Percentiles rank a stretch among this genome's conserved stretches.
phyloP scores from a whole-genome alignment of 1,284 basidiomycete species.

The Puccinia novopanici region DNA sequence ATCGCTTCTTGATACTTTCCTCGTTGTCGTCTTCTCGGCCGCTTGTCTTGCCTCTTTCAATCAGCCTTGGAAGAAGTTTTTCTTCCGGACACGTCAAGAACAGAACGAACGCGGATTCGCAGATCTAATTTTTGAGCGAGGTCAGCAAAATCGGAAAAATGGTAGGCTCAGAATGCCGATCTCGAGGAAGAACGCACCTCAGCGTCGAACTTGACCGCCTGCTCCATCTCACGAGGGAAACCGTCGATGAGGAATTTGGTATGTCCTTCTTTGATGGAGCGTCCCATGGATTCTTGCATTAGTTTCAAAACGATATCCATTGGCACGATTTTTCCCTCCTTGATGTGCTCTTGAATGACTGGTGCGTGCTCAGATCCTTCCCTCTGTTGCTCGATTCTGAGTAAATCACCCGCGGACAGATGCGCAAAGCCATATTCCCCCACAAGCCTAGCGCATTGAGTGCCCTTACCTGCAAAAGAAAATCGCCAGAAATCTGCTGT shows the following conservation, averaged over 20 bases:
- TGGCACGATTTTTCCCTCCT: constrained; percentile 90
- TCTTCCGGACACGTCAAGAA: constrained; percentile 86
- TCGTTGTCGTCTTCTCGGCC: constrained; percentile 94
- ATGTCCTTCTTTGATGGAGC: constrained; percentile 63
- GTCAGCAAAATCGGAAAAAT: background rate
- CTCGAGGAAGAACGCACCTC: constrained; percentile 66
- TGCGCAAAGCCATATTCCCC: constrained; percentile 86
- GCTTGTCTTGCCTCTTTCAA: constrained; percentile 88
- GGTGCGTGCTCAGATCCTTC: constrained; percentile 80
- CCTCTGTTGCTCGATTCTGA: constrained; percentile 88
- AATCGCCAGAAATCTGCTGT: background rate
- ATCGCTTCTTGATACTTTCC: constrained; percentile 94
- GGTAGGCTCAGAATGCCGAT: no score
- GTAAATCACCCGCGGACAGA: constrained; percentile 93
- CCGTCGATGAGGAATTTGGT: constrained; percentile 95
- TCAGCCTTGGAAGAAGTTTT: constrained; percentile 80
- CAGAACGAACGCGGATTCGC: constrained; percentile 74
- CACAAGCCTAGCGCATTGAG: constrained; percentile 85
- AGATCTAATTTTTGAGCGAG: constrained; percentile 66
- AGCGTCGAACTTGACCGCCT: constrained; percentile 88
- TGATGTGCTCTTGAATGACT: constrained; percentile 85
- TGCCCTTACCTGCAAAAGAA: constrained; percentile 73
- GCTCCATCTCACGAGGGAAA: constrained; percentile 98
- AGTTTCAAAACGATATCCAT: constrained; percentile 96
- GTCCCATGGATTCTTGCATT: constrained; percentile 86